These are phyloP conservation scores for Kitagawia praeruptora DNA, from an alignment of 129 eudicot species.

Conservation along the genomic window DNA sequence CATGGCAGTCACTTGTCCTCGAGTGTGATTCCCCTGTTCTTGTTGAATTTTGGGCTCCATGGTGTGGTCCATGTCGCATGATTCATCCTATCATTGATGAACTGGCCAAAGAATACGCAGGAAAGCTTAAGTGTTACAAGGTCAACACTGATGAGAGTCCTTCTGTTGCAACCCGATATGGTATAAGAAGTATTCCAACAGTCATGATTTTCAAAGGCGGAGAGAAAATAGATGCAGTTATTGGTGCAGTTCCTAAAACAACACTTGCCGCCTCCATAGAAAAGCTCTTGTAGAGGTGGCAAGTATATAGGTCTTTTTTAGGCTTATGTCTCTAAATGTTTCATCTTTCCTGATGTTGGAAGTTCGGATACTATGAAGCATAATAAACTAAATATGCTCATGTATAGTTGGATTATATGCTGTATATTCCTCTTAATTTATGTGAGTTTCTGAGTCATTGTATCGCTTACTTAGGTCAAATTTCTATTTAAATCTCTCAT, in stretches of 20 bases:
- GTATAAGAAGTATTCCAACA: constrained; percentile 53
- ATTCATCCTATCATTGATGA: constrained; percentile 45
- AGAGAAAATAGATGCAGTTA: constrained; percentile 54
- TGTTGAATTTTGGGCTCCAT: constrained; percentile 66
- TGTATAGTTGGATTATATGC: constrained; percentile 25
- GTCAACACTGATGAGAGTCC: constrained; percentile 49
- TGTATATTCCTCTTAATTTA: not conserved
- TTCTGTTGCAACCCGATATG: constrained; percentile 41
- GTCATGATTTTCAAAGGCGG: constrained; percentile 46
- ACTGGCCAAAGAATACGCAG: constrained; percentile 37
- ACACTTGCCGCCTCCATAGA: constrained; percentile 37
- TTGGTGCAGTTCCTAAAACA: constrained; percentile 56
- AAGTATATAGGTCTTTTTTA: constrained; percentile 23
- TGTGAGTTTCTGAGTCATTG: not conserved
- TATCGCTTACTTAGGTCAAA: not conserved
- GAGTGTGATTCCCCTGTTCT: constrained; percentile 45
- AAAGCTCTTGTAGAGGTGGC: constrained; percentile 30
- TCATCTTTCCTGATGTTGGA: constrained; percentile 21
- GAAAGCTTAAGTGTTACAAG: constrained; percentile 54
- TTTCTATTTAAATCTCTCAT: not conserved
- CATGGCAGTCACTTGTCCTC: constrained; percentile 46
- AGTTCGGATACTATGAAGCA: constrained; percentile 20
- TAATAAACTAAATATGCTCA: constrained; percentile 30
- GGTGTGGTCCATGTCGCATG: constrained; percentile 82
- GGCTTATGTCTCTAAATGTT: constrained; percentile 13